Evolutionary conservation across 164 flowering plant genomes (phyloP).

Genomic region (Magnolia sinica): DNA sequence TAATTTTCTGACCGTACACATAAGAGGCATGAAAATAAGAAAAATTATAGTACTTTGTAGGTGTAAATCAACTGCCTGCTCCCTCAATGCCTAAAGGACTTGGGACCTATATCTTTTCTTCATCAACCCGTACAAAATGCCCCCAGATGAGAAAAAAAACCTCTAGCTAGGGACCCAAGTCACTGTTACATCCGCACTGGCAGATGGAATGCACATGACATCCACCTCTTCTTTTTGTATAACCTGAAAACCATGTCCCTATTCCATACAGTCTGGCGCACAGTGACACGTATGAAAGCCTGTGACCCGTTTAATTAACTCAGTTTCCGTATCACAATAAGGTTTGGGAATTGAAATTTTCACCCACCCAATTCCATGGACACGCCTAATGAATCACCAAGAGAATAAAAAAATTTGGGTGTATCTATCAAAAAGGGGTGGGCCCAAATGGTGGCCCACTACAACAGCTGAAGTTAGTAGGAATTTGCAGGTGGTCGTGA

Average conservation of each 20-base stretch:
- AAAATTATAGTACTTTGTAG: neutral
- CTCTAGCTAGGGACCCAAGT: neutral
- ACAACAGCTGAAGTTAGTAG: neutral
- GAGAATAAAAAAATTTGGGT: neutral
- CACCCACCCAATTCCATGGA: neutral
- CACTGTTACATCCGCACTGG: neutral
- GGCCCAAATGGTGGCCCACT: neutral
- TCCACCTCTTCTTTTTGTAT: neutral
- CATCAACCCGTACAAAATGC: too few relatives aligned
- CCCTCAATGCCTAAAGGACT: neutral
- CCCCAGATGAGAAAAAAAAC: too few relatives aligned
- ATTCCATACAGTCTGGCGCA: neutral
- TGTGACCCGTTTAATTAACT: neutral
- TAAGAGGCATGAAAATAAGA: neutral
- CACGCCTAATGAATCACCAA: neutral
- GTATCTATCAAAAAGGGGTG: neutral
- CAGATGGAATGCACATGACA: neutral
- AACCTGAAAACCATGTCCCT: constrained; percentile 3
- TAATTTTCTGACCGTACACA: neutral
- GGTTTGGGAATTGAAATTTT: too few relatives aligned
- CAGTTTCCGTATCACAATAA: neutral
- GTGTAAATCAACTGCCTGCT: neutral
- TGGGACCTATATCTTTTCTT: too few relatives aligned
- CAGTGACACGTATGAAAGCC: neutral
- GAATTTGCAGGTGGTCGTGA: neutral